phyloP scores from a whole-genome alignment of 768 basidiomycete genomes.

The Suillus subalutaceus region DNA sequence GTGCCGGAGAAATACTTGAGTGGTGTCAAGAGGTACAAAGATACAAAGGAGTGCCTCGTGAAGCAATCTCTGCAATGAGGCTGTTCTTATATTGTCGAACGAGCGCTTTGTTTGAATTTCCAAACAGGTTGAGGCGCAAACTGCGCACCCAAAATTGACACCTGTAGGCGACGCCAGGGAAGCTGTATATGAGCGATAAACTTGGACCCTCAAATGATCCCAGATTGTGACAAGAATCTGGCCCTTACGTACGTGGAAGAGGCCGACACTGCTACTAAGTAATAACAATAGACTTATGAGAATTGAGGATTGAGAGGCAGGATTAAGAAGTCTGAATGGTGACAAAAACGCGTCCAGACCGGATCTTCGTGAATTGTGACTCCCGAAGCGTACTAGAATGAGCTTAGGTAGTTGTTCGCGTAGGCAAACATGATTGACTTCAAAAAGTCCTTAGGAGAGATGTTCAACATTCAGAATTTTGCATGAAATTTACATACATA shows the following conservation, averaged over 20 bases:
- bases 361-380: background rate
- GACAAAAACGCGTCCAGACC: background rate
- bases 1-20: background rate
- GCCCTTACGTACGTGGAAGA: background rate
- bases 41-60: background rate
- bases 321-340: background rate
- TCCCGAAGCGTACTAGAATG: background rate
- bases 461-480: background rate
- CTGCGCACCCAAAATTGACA: background rate
- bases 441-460: background rate
- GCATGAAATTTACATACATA: no score
- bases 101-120: background rate
- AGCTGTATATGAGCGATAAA: slow-evolving; percentile 1
- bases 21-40: background rate
- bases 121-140: slow-evolving; percentile 5
- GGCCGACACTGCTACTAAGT: no score
- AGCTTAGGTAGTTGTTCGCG: background rate
- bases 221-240: slow-evolving; percentile 4
- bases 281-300: no score
- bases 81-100: background rate
- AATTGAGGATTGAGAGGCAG: no score
- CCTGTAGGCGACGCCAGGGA: background rate
- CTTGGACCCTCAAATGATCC: slow-evolving; percentile 1
- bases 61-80: background rate
- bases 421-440: no score